A percentile compares a stretch with the other conserved stretches of the same genome.
Evolutionary conservation across 2,329 filamentous ascomycete genomes (phyloP).

Genomic region (Camillea tinctor): DNA sequence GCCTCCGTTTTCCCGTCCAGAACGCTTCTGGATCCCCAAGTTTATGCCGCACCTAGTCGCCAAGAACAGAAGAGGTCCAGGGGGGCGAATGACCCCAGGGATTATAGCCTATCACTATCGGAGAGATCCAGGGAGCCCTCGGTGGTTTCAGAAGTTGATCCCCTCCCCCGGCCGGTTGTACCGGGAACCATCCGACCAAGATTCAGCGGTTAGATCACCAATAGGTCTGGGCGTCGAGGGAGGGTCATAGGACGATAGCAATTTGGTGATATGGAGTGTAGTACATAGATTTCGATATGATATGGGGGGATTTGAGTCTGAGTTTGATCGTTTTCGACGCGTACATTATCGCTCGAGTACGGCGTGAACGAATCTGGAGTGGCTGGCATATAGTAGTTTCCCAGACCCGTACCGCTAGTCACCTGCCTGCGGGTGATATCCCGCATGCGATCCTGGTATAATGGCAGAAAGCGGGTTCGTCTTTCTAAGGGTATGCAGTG

Average conservation of each 20-base stretch:
- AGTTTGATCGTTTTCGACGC: not conserved
- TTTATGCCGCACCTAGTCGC: not conserved
- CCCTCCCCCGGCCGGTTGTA: not conserved
- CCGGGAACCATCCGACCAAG: not conserved
- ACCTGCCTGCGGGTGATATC: not conserved
- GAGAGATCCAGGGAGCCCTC: not conserved
- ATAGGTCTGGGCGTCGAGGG: not conserved
- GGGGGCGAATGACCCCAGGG: not conserved
- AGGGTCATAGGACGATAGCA: not conserved
- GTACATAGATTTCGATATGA: not conserved
- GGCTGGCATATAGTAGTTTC: not conserved
- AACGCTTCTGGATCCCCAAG: not conserved
- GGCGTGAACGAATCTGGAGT: not conserved
- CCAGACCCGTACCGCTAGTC: not conserved
- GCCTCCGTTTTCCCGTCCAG: not conserved
- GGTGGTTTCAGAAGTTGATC: not conserved
- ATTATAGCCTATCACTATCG: not conserved
- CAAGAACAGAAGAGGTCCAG: not conserved
- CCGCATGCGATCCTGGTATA: not conserved
- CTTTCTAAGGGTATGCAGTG: not conserved
- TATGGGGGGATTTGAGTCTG: not conserved
- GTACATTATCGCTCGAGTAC: not conserved
- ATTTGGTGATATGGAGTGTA: not conserved
- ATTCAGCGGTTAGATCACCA: not conserved
- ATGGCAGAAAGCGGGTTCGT: not conserved